Percentiles rank a stretch among this genome's conserved stretches.
Conservation (phyloP, 73 alveolate genomes). For the Durusdinium trenchii region DNA sequence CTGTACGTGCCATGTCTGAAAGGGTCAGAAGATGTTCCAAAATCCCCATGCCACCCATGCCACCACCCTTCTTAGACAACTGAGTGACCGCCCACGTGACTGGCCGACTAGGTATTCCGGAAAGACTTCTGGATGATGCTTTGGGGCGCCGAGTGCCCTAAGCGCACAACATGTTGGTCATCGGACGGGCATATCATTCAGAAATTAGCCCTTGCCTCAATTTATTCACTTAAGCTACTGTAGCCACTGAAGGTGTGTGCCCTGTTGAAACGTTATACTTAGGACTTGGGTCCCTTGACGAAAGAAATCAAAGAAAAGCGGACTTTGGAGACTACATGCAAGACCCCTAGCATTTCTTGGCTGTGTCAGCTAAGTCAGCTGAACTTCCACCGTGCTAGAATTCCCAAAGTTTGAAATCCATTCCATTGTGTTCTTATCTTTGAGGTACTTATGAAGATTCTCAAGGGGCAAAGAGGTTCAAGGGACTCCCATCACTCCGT, state of each 20-base stretch:
- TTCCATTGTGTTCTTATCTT: too few species aligned
- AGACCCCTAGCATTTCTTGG: neutral
- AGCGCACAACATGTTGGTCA: neutral
- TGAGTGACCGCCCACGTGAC: too few species aligned
- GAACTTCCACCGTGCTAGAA: too few species aligned
- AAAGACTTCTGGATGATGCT: constrained; percentile 4
- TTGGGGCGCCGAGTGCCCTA: neutral
- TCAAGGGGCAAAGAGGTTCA: neutral
- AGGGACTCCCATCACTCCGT: neutral
- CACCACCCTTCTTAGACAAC: too few species aligned
- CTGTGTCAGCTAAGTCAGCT: too few species aligned
- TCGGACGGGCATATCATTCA: neutral
- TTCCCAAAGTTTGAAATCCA: too few species aligned
- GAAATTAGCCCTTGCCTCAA: neutral
- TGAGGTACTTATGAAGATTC: neutral
- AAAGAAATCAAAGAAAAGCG: neutral
- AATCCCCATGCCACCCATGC: too few species aligned
- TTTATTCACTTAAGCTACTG: too few species aligned
- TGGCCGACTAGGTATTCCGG: constrained; percentile 6
- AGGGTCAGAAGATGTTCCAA: too few species aligned
- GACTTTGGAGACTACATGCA: neutral
- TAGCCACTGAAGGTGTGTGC: too few species aligned
- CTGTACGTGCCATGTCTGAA: neutral
- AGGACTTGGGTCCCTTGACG: neutral
- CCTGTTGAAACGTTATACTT: too few species aligned